Base-by-base conservation (phyloP, 169 alveolate species). In the Eimeria tenella region DNA sequence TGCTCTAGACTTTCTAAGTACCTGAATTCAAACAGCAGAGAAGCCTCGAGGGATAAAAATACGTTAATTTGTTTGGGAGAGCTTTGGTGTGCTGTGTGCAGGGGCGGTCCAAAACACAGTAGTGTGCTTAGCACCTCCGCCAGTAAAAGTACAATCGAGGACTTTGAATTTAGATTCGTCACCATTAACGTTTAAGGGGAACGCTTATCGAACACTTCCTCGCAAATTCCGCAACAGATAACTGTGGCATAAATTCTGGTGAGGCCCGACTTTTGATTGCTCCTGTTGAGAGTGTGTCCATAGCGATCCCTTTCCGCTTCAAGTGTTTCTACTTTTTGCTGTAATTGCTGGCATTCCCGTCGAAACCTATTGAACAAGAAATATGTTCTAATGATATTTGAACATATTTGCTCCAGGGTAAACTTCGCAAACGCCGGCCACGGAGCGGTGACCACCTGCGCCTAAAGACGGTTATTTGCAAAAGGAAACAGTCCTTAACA, bases 1-100 rank as follows among this genome's bases (percentile, higher is more conserved):
- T 98, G 98, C 93, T 98, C 99, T 15, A 97, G 94, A 93, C 96
- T 88, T 70, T 96, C 96, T 31, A 96, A 93, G 84, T 96, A 96
- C 93, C 97, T 97, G 50, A 84, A 9, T 10, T 53, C 79, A 62
- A 1, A 2, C 42, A 31, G 42, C 42, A 31, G 42, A 2, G 42
- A 1, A 31, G 42, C 42, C 42, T 31, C 42, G 42, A 31, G 42
- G 42, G 42, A 31, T 31, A 31, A 31, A 31, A 31, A 31, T 31
- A 31, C 2, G 42, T 31, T 31, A 31, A 31, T 31, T 31, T 31
- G 42, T 31, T 2, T 31, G 42, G 42, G 42, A 31, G 4, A 31
- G 42, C 42, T 31, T 31, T 31, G 42, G 42, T 31, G 42, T 31
- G 42, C 42, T 31, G 42, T 31, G 42, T 1, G 42, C 42, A 31